A percentile compares a stretch with the other conserved stretches of the same genome.
phyloP scores from a whole-genome alignment of 1,284 basidiomycete genomes.

The Moniliophthora roreri region DNA sequence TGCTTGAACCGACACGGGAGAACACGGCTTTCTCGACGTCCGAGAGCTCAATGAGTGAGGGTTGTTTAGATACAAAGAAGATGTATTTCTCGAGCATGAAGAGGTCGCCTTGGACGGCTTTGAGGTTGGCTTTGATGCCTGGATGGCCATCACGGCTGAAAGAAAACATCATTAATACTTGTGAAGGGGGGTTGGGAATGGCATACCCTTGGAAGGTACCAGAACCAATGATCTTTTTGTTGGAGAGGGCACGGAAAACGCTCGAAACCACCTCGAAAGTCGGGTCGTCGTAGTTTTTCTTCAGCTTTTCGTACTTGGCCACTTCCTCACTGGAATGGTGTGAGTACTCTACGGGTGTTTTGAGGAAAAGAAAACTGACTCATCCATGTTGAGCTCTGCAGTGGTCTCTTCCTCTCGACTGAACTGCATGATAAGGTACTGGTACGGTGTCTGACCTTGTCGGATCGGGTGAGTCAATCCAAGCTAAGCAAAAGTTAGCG shows the following conservation, averaged over 20 bases:
- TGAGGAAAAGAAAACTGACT: conserved; percentile 53
- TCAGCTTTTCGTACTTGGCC: conserved; percentile 77
- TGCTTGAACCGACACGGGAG: conserved; percentile 91
- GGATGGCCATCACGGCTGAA: conserved; percentile 72
- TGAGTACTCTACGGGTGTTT: not conserved
- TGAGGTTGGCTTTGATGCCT: conserved; percentile 95
- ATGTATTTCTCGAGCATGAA: conserved; percentile 98
- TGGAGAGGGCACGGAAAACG: conserved; percentile 89
- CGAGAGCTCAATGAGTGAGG: conserved; percentile 87
- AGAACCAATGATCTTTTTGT: conserved; percentile 88
- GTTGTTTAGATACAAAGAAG: conserved; percentile 98
- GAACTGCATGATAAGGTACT: conserved; percentile 98
- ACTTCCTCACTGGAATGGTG: conserved; percentile 60
- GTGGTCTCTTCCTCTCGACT: conserved; percentile 96
- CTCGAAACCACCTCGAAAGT: conserved; percentile 96
- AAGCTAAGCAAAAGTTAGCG: conserved; percentile 49
- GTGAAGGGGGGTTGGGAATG: not conserved
- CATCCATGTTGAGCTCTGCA: conserved; percentile 90
- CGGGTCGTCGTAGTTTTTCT: conserved; percentile 90
- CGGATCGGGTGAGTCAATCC: conserved; percentile 91
- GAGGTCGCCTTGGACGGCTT: conserved; percentile 95
- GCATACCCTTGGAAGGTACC: conserved; percentile 81
- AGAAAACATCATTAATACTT: conserved; percentile 2
- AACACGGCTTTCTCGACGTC: conserved; percentile 94
- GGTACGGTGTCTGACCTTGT: conserved; percentile 98